Evolutionary conservation across 768 basidiomycete genomes (phyloP).

Genomic region (Leccinum uliginosum): DNA sequence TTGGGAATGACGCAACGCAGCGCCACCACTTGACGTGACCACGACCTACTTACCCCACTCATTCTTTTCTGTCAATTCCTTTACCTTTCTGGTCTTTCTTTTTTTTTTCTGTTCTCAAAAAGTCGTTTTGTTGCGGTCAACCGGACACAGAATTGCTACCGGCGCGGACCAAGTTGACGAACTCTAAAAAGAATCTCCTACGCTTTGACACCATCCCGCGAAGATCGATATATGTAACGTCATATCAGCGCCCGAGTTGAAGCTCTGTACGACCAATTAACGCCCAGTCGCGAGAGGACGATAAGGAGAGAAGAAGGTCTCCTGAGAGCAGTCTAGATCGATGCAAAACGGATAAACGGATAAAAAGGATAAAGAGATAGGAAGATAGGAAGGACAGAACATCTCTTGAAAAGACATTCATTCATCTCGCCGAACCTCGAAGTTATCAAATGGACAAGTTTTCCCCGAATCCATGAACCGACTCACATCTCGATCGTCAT

Average conservation of each 20-base stretch:
- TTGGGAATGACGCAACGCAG: background rate
- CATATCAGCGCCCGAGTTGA: background rate
- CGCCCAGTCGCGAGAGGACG: background rate
- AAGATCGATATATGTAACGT: background rate
- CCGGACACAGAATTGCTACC: background rate
- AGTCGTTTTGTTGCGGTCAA: background rate
- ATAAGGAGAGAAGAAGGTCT: background rate
- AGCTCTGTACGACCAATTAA: background rate
- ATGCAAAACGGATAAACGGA: background rate
- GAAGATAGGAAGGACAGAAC: background rate
- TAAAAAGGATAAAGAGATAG: background rate
- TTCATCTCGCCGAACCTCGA: background rate
- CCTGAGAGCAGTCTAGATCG: background rate
- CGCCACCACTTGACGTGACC: background rate
- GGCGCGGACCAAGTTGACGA: background rate
- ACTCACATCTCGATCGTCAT: background rate
- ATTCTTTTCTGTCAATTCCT: background rate
- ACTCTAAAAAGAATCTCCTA: background rate
- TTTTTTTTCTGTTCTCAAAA: background rate
- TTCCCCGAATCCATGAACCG: background rate
- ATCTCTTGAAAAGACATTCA: background rate
- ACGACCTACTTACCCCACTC: background rate
- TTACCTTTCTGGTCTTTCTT: background rate
- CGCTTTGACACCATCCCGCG: background rate
- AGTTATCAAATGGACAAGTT: background rate